These are phyloP conservation scores for Penicillium sp. DNA, from an alignment of 2,329 filamentous ascomycete genomes.

Conservation along the genomic window DNA sequence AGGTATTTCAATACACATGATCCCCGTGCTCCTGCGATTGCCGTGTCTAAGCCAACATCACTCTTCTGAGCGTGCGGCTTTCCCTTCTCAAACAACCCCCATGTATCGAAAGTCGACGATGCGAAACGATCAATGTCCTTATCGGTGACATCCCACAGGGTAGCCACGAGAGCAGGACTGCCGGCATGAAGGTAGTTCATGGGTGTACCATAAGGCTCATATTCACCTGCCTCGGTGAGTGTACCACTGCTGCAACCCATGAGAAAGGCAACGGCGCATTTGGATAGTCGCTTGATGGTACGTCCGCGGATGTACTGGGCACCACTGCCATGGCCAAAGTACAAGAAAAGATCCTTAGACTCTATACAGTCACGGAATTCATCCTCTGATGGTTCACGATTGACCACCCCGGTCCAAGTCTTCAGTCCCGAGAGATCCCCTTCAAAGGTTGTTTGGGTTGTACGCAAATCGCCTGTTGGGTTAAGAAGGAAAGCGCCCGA, in stretches of 20 bases:
- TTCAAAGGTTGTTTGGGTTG: conserved; percentile 76
- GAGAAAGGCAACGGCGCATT: conserved; percentile 79
- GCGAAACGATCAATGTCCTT: conserved; percentile 95
- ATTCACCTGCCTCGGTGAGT: conserved; percentile 77
- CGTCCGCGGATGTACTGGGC: conserved; percentile 89
- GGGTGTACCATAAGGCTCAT: conserved; percentile 87
- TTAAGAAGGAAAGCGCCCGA: conserved; percentile 76
- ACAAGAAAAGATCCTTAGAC: conserved; percentile 72
- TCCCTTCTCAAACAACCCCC: conserved; percentile 69
- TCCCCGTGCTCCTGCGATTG: conserved; percentile 71
- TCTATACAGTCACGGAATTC: conserved; percentile 73
- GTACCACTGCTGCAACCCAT: conserved; percentile 93
- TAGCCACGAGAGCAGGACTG: conserved; percentile 82
- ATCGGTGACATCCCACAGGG: conserved; percentile 97
- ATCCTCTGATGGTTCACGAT: conserved; percentile 69
- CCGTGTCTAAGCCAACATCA: conserved; percentile 69
- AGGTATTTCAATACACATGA: conserved; percentile 88
- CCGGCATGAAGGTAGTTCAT: conserved; percentile 91
- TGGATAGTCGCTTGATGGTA: conserved; percentile 74
- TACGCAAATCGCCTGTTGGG: conserved; percentile 77
- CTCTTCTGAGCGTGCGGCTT: conserved; percentile 27
- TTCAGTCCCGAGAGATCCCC: conserved; percentile 58
- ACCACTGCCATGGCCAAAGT: conserved; percentile 95
- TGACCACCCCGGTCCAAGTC: conserved; percentile 68
- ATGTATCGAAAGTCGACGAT: conserved; percentile 74